Base-by-base conservation (phyloP, 2,329 filamentous ascomycete genomes). In the Phialophora macrospora region DNA sequence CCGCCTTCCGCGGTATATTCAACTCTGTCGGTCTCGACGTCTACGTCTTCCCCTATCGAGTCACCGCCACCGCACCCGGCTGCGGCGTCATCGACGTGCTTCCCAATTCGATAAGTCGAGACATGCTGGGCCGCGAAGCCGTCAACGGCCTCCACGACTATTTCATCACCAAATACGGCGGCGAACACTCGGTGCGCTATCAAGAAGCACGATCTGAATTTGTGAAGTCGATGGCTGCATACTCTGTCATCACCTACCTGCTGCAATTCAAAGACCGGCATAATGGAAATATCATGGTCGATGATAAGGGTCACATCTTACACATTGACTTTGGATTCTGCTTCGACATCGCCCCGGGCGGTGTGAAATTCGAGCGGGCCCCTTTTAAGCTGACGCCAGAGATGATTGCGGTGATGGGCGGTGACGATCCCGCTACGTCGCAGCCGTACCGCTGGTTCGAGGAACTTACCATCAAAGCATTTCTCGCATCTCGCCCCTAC, bases 271-370 rank as follows among this genome's bases (percentile, higher is more conserved):
- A 99, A 79, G 95, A 99, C 77, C 89, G 95, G 2, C 95, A 99
- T 81, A 99, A 99, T 77, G 95, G 95, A 68, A 99, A 99, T 82
- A 99, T 99, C 82, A 99, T 99, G 96, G 89, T 99, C 69, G 94
- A 99, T 77, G 94, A 97, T 74, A 91, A 90, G 0, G 95, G 96
- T 3, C 95, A 99, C 79, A 97, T 99, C 74, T 86, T 99, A 61
- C 95, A 99, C 81, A 98, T 99, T 72, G 95, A 99, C 77, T 99
- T 99, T 75, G 95, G 95, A 9, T 99, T 99, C 85, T 98, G 94
- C 81, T 99, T 99, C 80, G 96, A 99, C 75, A 98, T 99, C 72
- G 95, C 93, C 1, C 95, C 95, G 0, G 95, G 95, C 55, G 95
- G 96, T 66, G 93, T 99, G 74, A 94, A 93, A 73, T 99, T 99